Percentiles rank a stretch among this genome's conserved stretches.
Evolutionary conservation across 768 basidiomycete species (phyloP).

Genomic region (Hygrocybe coccinea): DNA sequence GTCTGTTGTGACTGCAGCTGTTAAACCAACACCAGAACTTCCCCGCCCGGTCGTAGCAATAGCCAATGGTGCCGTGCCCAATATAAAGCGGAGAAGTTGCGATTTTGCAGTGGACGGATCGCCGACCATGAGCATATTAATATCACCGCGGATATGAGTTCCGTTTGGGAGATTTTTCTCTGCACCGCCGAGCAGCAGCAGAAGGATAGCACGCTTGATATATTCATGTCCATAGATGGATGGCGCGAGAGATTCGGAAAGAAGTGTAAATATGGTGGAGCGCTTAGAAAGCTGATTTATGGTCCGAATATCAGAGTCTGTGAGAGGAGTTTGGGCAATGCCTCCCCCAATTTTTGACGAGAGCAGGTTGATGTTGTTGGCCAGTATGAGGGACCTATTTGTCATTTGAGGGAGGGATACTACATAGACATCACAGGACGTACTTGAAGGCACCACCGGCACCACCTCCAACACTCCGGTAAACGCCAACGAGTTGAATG

Average conservation of each 20-base stretch:
- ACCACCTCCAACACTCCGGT: slow-evolving; percentile 90
- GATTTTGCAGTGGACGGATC: slow-evolving; percentile 99
- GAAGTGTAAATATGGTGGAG: slow-evolving; percentile 77
- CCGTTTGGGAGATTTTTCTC: slow-evolving; percentile 98
- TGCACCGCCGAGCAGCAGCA: slow-evolving; percentile 90
- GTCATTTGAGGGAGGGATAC: slow-evolving; percentile 10
- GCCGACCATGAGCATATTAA: slow-evolving; percentile 99
- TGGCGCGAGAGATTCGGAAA: slow-evolving; percentile 93
- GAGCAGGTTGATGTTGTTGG: slow-evolving; percentile 91
- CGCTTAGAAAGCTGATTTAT: slow-evolving; percentile 93
- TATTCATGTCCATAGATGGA: slow-evolving; percentile 96
- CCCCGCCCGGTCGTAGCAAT: slow-evolving; percentile 98
- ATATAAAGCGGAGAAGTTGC: slow-evolving; percentile 91
- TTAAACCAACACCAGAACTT: slow-evolving; percentile 97
- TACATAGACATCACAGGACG: slow-evolving; percentile 20
- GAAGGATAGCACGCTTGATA: slow-evolving; percentile 90
- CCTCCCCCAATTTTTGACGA: slow-evolving; percentile 94
- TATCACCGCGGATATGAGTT: slow-evolving; percentile 98
- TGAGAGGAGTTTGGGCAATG: slow-evolving; percentile 86
- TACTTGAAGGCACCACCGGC: slow-evolving; percentile 92
- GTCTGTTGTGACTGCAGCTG: slow-evolving; percentile 97
- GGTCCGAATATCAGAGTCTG: slow-evolving; percentile 89
- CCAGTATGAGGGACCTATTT: slow-evolving; percentile 80
- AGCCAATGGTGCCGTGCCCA: slow-evolving; percentile 92
- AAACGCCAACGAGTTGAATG: slow-evolving; percentile 93